Evolutionary conservation across 768 basidiomycete species (phyloP).

Genomic region (Chiua virens): DNA sequence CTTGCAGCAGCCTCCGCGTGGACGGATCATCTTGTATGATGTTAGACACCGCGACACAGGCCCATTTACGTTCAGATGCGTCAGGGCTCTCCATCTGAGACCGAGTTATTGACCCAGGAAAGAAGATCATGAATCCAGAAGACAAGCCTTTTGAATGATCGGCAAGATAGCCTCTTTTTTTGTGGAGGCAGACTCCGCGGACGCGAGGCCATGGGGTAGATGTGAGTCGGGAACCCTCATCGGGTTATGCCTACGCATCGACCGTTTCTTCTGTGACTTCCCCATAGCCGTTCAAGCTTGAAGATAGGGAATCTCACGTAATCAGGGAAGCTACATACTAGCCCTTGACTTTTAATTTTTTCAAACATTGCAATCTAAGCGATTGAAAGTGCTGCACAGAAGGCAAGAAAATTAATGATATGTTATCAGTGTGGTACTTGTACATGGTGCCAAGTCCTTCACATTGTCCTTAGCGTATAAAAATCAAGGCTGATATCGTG

Average conservation of each 20-base stretch:
- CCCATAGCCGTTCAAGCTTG: constrained; percentile 57
- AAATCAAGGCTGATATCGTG: constrained; percentile 30
- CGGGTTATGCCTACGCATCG: constrained; percentile 88
- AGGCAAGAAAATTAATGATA: constrained; percentile 21
- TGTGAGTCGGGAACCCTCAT: constrained; percentile 93
- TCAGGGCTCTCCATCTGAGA: constrained; percentile 74
- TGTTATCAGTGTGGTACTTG: constrained; percentile 10
- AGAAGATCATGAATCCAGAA: background rate
- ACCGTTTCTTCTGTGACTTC: constrained; percentile 86
- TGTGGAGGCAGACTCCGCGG: constrained; percentile 68
- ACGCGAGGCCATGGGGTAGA: constrained; percentile 76
- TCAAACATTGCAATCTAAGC: too few species aligned
- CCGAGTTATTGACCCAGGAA: constrained; percentile 2
- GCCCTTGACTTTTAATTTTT: too few species aligned
- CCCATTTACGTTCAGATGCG: constrained; percentile 85
- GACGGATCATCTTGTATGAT: constrained; percentile 94
- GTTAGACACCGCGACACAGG: constrained; percentile 94
- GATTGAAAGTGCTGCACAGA: too few species aligned
- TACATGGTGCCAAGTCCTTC: constrained; percentile 17
- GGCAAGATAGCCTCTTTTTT: constrained; percentile 82
- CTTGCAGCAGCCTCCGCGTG: constrained; percentile 84
- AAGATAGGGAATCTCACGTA: constrained; percentile 1
- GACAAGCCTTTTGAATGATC: constrained; percentile 81
- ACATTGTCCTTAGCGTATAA: background rate
- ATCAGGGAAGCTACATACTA: background rate